Percentiles rank a stretch among this genome's conserved stretches.
These are phyloP conservation scores for Claviceps paspali DNA, from an alignment of 2,329 filamentous ascomycete genomes.

Conservation along the genomic window DNA sequence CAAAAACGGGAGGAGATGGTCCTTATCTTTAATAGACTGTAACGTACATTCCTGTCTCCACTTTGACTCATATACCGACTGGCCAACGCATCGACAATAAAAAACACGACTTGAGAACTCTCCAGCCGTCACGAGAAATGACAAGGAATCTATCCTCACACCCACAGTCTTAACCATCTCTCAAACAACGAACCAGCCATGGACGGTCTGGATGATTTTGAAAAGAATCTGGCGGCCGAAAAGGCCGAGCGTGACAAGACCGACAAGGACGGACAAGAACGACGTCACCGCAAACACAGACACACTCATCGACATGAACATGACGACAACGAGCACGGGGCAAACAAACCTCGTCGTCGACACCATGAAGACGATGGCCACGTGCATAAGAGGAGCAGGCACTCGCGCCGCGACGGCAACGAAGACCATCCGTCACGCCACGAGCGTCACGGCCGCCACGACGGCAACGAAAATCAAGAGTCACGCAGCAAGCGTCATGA, in stretches of 20 bases:
- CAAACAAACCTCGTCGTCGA: conserved; percentile 16
- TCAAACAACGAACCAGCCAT: conserved; percentile 15
- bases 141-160: too few species aligned
- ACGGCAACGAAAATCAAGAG: conserved; percentile 25
- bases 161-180: too few species aligned
- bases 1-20: too few species aligned
- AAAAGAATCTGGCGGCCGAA: conserved; percentile 56
- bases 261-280: conserved; percentile 30
- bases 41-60: too few species aligned
- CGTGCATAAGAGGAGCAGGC: conserved; percentile 45
- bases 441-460: conserved; percentile 10
- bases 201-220: conserved; percentile 56
- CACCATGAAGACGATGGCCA: conserved; percentile 26
- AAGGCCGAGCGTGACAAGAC: conserved; percentile 36
- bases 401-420: conserved; percentile 31
- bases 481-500: too few species aligned
- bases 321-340: conserved; percentile 17
- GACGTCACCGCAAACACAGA: conserved; percentile 29
- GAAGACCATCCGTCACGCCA: conserved; percentile 29
- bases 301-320: conserved; percentile 30
- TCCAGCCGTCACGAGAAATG: too few species aligned
- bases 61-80: too few species aligned
- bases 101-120: too few species aligned
- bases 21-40: too few species aligned
- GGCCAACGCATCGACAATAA: too few species aligned